Evolutionary conservation across 1,284 basidiomycete species (phyloP).

Genomic region (Pisolithus thermaeus): DNA sequence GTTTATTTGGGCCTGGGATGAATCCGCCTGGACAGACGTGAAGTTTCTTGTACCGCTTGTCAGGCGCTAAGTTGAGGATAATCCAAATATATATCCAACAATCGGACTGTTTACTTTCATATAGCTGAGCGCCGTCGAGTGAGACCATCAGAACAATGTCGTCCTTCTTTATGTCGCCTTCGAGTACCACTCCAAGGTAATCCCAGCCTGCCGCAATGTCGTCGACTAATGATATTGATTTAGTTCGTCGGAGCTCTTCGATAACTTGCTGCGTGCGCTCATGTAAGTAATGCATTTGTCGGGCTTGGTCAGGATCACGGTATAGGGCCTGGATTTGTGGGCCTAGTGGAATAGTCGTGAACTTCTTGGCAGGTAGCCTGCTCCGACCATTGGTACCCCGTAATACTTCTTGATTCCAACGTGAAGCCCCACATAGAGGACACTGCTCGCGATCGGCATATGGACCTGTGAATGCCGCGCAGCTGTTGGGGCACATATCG

Average conservation of each 20-base stretch:
- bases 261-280: slow-evolving; percentile 4
- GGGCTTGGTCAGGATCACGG: slow-evolving; percentile 19
- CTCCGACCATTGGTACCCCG: background rate
- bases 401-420: slow-evolving; percentile 12
- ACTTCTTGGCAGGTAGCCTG: slow-evolving; percentile 18
- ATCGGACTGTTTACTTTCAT: slow-evolving; percentile 3
- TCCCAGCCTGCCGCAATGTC: background rate
- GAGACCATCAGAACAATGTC: background rate
- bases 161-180: slow-evolving; percentile 1
- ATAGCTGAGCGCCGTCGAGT: slow-evolving; percentile 3
- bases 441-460: slow-evolving; percentile 5
- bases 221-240: background rate
- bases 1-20: background rate
- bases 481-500: slow-evolving; percentile 10
- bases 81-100: slow-evolving; percentile 8
- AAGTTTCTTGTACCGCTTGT: slow-evolving; percentile 4
- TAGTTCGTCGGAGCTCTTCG: background rate
- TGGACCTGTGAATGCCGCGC: slow-evolving; percentile 10
- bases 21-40: slow-evolving; percentile 1
- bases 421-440: slow-evolving; percentile 16
- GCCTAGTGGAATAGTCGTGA: slow-evolving; percentile 32
- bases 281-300: slow-evolving; percentile 15
- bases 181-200: background rate
- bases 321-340: slow-evolving; percentile 33
- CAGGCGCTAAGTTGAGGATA: background rate